Conservation (phyloP, 208 protist genomes). For the Endotrypanum monterogeii region DNA sequence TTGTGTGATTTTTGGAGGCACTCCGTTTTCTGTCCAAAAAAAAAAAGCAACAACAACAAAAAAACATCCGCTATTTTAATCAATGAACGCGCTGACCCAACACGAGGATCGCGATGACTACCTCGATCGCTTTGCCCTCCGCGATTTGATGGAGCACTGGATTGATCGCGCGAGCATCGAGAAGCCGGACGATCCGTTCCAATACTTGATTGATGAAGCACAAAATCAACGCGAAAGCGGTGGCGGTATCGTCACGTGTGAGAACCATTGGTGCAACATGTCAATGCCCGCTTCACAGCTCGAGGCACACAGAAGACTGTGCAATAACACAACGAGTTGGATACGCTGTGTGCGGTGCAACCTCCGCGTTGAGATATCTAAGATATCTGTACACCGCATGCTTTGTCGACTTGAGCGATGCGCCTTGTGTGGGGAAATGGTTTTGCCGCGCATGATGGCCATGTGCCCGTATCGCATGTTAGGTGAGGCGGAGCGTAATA, state of each 20-base stretch:
- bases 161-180: conserved; percentile 40
- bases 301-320: conserved; percentile 38
- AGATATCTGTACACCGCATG: conserved; percentile 56
- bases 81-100: conserved; percentile 14
- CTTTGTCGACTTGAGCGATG: conserved; percentile 67
- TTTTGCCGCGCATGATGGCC: conserved; percentile 68
- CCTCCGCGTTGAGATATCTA: conserved; percentile 56
- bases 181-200: conserved; percentile 63
- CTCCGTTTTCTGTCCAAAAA: neutral
- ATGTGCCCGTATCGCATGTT: conserved; percentile 66
- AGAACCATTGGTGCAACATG: conserved; percentile 79
- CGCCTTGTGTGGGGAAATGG: conserved; percentile 70
- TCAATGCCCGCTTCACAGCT: conserved; percentile 58
- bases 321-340: conserved; percentile 62
- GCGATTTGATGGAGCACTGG: conserved; percentile 72
- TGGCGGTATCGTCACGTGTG: conserved; percentile 74
- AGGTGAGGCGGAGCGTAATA: conserved; percentile 50
- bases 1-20: neutral
- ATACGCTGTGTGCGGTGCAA: conserved; percentile 72
- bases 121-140: conserved; percentile 61
- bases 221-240: conserved; percentile 45
- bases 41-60: neutral
- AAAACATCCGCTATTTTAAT: neutral
- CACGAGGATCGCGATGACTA: conserved; percentile 49
- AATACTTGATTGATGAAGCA: conserved; percentile 63